Evolutionary conservation across 106 monocot genomes (phyloP), one percentile per base, ranked within the genome.

Genomic region (Apostasia shenzhenica): DNA sequence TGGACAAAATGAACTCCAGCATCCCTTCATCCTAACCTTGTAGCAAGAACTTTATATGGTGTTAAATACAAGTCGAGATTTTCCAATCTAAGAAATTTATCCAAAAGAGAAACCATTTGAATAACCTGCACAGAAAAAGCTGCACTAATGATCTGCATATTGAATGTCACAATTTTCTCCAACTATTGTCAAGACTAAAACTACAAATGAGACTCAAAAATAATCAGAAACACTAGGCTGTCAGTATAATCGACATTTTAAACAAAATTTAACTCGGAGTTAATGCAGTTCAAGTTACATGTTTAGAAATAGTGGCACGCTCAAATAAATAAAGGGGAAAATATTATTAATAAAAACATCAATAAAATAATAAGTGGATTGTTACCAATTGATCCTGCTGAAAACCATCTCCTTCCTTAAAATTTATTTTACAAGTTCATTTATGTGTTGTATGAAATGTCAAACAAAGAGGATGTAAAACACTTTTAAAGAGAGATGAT

Each of bases 91-190:
- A 95, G 91, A 77, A 95, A 78, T 49, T 91, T 81, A 68, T 97
- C 95, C 95, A 97, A 92, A 50, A 97, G 89, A 70, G 95, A 84
- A 65, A 97, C 89, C 92, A 92, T 92, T 74, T 97, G 95, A 82
- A 97, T 86, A 45, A 97, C 92, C 95, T 97, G 70, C 50, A 72
- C 5, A 67, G 38, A 66, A 8, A 54, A 49, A 38, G 59, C 5
- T 26, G 26, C 26, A 26, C 9, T 59, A 59, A 59, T 59, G 41
- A 59, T 59, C 41, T 9, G 37, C 9, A 59, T 59, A 59, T 59
- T 8, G 10, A 41, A 57, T 2, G 37, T 8, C 37, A 57, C 52
- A 52, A 52, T 26, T 26, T 52, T 59, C 59, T n/a, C 40, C 10
- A 2, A 59, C 9, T 41, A 59, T 3, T 41, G 41, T 59, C 59